phyloP scores from a whole-genome alignment of 2,329 filamentous ascomycete species.

The Aspergillus niger region DNA sequence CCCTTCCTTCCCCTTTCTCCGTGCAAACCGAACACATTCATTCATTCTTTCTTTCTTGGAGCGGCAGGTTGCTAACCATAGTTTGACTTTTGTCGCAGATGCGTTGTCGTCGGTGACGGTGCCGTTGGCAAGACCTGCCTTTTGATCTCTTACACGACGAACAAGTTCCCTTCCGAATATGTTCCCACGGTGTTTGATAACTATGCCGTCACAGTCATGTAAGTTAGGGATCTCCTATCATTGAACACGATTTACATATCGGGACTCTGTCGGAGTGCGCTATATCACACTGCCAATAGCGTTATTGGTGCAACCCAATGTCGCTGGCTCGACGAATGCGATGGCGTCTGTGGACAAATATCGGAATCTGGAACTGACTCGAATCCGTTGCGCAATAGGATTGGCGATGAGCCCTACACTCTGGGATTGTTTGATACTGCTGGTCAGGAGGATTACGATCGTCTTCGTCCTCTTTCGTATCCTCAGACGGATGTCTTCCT shows the following conservation, averaged over 20 bases:
- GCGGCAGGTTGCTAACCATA: constrained; percentile 23
- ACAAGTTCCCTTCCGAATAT: constrained; percentile 99
- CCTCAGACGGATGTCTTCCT: constrained; percentile 98
- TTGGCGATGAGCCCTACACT: constrained; percentile 97
- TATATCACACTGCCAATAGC: neutral
- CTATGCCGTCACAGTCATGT: constrained; percentile 99
- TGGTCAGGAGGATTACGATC: constrained; percentile 99
- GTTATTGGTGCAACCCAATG: neutral
- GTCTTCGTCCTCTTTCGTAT: constrained; percentile 92
- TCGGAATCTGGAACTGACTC: constrained; percentile 9
- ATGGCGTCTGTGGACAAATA: neutral
- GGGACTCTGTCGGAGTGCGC: neutral
- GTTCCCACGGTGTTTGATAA: constrained; percentile 99
- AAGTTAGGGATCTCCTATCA: constrained; percentile 51
- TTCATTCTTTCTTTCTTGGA: constrained; percentile 15
- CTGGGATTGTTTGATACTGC: constrained; percentile 97
- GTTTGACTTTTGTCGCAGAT: constrained; percentile 58
- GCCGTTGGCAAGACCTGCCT: constrained; percentile 99
- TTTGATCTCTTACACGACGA: constrained; percentile 98
- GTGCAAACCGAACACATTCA: neutral
- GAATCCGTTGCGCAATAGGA: constrained; percentile 61
- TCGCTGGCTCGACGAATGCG: neutral
- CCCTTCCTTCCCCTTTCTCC: constrained; percentile 11
- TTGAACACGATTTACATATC: too few species aligned
- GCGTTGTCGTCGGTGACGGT: constrained; percentile 98